Conservation (phyloP, 352 stramenopile genomes). For the Pythium angustatum region DNA sequence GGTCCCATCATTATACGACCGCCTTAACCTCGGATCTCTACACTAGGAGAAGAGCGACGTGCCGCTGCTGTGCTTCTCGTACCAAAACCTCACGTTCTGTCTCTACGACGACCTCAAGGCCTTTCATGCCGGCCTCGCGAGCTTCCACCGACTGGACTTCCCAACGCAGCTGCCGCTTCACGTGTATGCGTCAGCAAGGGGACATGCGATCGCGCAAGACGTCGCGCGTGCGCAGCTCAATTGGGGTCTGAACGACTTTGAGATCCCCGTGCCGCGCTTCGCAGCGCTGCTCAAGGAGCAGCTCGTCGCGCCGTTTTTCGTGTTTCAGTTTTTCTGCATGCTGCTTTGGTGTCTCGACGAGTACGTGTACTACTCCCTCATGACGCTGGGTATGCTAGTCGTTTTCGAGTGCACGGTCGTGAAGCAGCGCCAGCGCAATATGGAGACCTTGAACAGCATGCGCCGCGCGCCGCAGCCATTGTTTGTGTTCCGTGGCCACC, state of each 20-base stretch:
- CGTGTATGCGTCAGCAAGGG: conserved; percentile 27
- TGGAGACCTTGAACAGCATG: conserved; percentile 90
- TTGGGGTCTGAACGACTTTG: conserved; percentile 77
- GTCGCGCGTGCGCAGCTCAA: conserved; percentile 36
- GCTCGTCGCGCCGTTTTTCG: conserved; percentile 95
- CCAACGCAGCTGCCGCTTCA: conserved; percentile 36
- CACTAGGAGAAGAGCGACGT: conserved; percentile 28
- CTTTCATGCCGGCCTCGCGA: conserved; percentile 24
- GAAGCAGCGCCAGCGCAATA: conserved; percentile 87
- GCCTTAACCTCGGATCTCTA: too few relatives aligned
- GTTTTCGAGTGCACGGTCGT: conserved; percentile 94
- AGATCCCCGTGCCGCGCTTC: conserved; percentile 87
- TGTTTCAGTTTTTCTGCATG: conserved; percentile 97
- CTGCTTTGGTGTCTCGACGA: conserved; percentile 96
- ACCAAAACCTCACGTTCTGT: conserved; percentile 81
- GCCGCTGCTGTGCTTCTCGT: conserved; percentile 69
- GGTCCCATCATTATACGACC: too few relatives aligned
- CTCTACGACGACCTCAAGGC: conserved; percentile 47
- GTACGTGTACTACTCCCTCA: conserved; percentile 97
- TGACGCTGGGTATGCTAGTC: conserved; percentile 94
- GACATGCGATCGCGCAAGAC: conserved; percentile 19
- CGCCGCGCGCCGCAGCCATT: conserved; percentile 58
- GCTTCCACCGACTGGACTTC: conserved; percentile 50
- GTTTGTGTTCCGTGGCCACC: conserved; percentile 77
- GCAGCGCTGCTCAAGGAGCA: conserved; percentile 90